Percentiles rank a stretch among this genome's conserved stretches.
phyloP scores from a whole-genome alignment of 2,329 filamentous ascomycete species.

The Fusarium sp. region DNA sequence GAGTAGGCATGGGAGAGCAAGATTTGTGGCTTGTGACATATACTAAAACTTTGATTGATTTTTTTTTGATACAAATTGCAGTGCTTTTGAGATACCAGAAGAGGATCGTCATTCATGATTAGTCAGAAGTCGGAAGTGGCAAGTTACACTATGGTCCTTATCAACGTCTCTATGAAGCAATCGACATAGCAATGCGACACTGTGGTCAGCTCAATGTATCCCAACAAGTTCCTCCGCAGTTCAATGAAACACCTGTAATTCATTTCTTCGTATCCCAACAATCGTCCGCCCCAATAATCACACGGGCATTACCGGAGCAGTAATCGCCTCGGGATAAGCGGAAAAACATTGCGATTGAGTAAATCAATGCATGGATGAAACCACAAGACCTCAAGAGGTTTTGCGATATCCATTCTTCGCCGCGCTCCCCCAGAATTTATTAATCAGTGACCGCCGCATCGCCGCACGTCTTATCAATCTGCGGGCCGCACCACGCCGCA shows the following conservation, averaged over 20 bases:
- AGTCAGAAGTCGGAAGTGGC: too few species aligned
- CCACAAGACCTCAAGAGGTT: neutral
- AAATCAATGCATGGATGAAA: neutral
- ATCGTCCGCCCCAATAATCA: neutral
- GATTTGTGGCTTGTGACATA: rapidly evolving
- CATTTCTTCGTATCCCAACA: neutral
- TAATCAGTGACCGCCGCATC: neutral
- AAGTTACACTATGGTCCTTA: neutral
- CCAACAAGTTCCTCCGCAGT: rapidly evolving
- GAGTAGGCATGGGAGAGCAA: rapidly evolving
- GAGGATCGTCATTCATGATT: rapidly evolving
- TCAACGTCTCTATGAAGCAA: neutral
- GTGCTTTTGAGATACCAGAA: neutral
- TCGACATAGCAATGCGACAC: rapidly evolving
- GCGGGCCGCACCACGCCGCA: conserved; percentile 21
- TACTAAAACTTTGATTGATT: rapidly evolving
- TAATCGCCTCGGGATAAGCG: neutral
- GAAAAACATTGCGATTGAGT: neutral
- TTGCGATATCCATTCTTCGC: neutral
- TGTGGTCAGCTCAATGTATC: neutral
- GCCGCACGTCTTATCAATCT: neutral
- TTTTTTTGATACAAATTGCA: too few species aligned
- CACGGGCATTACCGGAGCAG: neutral
- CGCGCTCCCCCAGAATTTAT: rapidly evolving
- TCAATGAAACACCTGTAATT: neutral